Percentiles rank a stretch among this genome's conserved stretches.
These are phyloP conservation scores for Beta vulgaris DNA, from an alignment of 148 eudicot species.

Conservation along the genomic window DNA sequence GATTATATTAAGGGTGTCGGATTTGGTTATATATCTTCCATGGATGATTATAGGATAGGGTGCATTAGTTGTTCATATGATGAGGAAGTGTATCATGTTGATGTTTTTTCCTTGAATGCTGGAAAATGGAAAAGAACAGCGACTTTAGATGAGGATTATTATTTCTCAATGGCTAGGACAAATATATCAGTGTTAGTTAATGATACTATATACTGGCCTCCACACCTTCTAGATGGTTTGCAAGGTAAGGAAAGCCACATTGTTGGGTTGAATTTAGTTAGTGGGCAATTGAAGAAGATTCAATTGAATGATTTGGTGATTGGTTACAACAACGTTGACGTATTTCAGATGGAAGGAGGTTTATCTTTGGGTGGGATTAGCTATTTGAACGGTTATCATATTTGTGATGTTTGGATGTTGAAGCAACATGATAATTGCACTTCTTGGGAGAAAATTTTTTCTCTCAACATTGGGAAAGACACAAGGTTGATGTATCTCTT, in stretches of 20 bases:
- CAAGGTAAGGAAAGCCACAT: neutral
- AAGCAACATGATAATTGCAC: conserved; percentile 7
- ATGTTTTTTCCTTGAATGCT: neutral
- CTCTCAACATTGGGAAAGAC: neutral
- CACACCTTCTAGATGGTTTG: neutral
- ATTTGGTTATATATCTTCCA: conserved; percentile 1
- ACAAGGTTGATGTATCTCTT: neutral
- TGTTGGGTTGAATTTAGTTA: conserved; percentile 9
- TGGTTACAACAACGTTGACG: neutral
- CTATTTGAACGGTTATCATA: neutral
- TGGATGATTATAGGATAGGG: conserved; percentile 15
- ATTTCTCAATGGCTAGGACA: neutral
- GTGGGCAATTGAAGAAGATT: neutral
- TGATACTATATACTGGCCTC: conserved; percentile 16
- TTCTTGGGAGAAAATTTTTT: conserved; percentile 14
- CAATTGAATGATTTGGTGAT: neutral
- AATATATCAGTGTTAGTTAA: neutral
- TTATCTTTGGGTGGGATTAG: conserved; percentile 12
- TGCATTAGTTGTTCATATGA: neutral
- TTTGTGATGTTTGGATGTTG: neutral
- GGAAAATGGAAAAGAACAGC: neutral
- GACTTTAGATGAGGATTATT: neutral
- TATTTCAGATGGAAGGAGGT: conserved; percentile 13
- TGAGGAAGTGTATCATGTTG: neutral
- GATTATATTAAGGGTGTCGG: neutral